These are phyloP conservation scores for Ascodesmis nigricans DNA, from an alignment of 495 filamentous ascomycete species.

Conservation along the genomic window DNA sequence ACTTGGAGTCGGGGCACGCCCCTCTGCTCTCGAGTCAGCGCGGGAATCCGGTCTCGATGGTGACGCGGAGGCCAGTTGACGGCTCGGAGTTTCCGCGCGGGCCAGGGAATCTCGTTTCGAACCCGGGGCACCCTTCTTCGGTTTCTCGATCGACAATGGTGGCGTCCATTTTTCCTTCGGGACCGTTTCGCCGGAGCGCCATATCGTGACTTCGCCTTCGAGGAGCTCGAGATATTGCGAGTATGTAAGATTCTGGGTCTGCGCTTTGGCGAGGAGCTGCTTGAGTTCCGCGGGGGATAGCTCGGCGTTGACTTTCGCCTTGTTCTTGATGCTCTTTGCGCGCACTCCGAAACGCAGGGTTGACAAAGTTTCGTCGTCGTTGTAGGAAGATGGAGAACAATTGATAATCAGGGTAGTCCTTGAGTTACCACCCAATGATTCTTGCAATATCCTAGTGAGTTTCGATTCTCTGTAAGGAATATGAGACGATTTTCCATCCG, in stretches of 20 bases:
- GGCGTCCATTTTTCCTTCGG: slow-evolving; percentile 67
- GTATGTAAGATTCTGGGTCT: slow-evolving; percentile 70
- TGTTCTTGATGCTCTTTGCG: slow-evolving; percentile 98
- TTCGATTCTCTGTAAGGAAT: slow-evolving; percentile 97
- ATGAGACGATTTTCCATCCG: slow-evolving; percentile 94
- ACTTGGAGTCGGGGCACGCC: slow-evolving; percentile 33
- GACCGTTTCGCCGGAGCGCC: slow-evolving; percentile 73
- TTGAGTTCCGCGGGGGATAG: slow-evolving; percentile 90
- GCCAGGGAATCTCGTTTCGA: too few species aligned
- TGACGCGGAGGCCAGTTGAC: slow-evolving; percentile 41
- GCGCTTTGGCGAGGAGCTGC: slow-evolving; percentile 69
- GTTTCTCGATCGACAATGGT: slow-evolving; percentile 29
- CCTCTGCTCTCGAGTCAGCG: slow-evolving; percentile 29
- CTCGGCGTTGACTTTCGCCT: slow-evolving; percentile 97
- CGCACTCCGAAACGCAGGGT: slow-evolving; percentile 90
- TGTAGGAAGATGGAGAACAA: slow-evolving; percentile 94
- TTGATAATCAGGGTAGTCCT: slow-evolving; percentile 95
- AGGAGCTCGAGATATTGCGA: slow-evolving; percentile 65
- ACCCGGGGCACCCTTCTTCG: slow-evolving; percentile 40
- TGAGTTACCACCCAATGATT: slow-evolving; percentile 89
- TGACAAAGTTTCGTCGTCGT: slow-evolving; percentile 83
- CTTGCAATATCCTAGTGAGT: slow-evolving; percentile 88
- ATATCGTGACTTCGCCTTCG: slow-evolving; percentile 62
- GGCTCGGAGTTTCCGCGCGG: slow-evolving; percentile 66
- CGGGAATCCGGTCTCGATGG: slow-evolving; percentile 56